Evolutionary conservation across 345 rosid genomes (phyloP).

Genomic region (Brassica nigra): DNA sequence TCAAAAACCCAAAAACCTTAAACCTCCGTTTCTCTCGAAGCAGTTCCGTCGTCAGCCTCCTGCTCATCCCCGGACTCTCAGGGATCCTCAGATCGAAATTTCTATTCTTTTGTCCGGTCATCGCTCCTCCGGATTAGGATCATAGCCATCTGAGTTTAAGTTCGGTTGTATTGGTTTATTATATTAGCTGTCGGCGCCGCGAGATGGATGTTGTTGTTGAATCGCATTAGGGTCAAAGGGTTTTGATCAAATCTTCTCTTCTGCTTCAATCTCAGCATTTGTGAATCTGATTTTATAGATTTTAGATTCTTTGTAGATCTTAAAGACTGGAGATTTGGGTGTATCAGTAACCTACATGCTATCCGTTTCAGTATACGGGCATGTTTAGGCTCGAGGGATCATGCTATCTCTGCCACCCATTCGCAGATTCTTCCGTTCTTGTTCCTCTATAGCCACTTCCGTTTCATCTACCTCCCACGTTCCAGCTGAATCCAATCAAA

Average conservation of each 20-base stretch:
- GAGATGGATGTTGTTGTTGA: not conserved
- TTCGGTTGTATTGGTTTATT: not conserved
- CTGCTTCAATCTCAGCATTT: too few species aligned
- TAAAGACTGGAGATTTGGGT: conserved; percentile 3
- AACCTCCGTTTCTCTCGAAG: conserved; percentile 26
- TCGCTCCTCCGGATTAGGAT: not conserved
- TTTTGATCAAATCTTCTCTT: not conserved
- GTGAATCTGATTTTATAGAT: not conserved
- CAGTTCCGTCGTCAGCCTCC: conserved; percentile 29
- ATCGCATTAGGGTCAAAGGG: conserved; percentile 15
- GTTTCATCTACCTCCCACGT: conserved; percentile 36
- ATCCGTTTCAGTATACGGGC: conserved; percentile 31
- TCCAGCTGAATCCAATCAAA: conserved; percentile 24
- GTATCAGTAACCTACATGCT: conserved; percentile 1
- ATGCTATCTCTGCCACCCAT: conserved; percentile 61
- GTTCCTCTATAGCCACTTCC: conserved; percentile 33
- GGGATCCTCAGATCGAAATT: conserved; percentile 26
- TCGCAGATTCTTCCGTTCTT: conserved; percentile 55
- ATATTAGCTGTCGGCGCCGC: not conserved
- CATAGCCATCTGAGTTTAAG: not conserved
- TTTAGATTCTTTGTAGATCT: not conserved
- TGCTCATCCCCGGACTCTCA: conserved; percentile 13
- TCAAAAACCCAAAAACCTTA: conserved; percentile 36
- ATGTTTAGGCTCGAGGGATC: conserved; percentile 54
- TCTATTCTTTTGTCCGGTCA: conserved; percentile 27